These are phyloP conservation scores for Vararia minispora DNA, from an alignment of 768 basidiomycete genomes.

Conservation along the genomic window DNA sequence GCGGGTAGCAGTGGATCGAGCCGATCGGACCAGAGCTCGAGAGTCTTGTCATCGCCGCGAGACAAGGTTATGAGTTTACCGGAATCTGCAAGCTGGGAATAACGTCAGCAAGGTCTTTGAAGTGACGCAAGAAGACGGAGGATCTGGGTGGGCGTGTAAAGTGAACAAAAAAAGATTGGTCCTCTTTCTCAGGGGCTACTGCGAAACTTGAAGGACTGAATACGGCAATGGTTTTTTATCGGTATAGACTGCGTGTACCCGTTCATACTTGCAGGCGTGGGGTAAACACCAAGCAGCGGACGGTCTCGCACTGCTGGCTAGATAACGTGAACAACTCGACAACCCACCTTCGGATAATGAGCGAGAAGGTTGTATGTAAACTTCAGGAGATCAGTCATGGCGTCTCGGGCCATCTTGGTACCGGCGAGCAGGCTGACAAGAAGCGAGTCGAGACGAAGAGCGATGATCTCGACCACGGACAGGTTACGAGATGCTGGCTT, in stretches of 20 bases:
- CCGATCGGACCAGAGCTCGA: slow-evolving; percentile 66
- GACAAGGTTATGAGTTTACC: slow-evolving; percentile 8
- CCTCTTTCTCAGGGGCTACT: too few relatives aligned
- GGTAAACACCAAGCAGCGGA: too few relatives aligned
- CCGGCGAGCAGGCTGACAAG: slow-evolving; percentile 36
- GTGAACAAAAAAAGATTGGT: too few relatives aligned
- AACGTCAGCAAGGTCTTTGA: too few relatives aligned
- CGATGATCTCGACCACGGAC: slow-evolving; percentile 53
- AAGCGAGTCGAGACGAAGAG: slow-evolving; percentile 48
- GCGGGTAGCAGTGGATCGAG: slow-evolving; percentile 63
- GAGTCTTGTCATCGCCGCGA: slow-evolving; percentile 29
- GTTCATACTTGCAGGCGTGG: too few relatives aligned
- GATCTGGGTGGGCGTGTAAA: too few relatives aligned
- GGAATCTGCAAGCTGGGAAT: slow-evolving; percentile 9
- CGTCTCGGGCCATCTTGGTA: slow-evolving; percentile 50
- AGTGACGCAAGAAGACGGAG: too few relatives aligned
- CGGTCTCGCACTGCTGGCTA: too few relatives aligned
- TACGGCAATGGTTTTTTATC: too few relatives aligned
- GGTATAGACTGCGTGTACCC: too few relatives aligned
- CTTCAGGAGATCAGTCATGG: slow-evolving; percentile 77
- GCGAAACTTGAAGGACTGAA: too few relatives aligned
- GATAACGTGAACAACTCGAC: slow-evolving; percentile 1
- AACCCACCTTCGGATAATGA: slow-evolving; percentile 67
- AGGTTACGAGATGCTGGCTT: slow-evolving; percentile 37
- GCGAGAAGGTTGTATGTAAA: slow-evolving; percentile 70